Percentiles rank a stretch among this genome's conserved stretches.
These are phyloP conservation scores for Rhizoctonia solani DNA, from an alignment of 1,284 basidiomycete genomes.

Conservation along the genomic window DNA sequence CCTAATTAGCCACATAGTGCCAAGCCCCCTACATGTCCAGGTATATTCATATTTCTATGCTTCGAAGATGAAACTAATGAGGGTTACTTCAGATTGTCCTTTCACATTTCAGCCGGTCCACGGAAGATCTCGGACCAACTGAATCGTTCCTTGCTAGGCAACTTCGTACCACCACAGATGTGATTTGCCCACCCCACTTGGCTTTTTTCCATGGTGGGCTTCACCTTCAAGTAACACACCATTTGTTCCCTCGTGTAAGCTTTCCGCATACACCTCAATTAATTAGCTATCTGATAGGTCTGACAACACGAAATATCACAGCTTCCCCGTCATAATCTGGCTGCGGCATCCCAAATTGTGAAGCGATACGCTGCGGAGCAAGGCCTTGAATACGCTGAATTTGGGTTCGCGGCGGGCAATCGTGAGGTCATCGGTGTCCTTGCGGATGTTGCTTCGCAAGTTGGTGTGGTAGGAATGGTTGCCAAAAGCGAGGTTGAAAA, in stretches of 20 bases:
- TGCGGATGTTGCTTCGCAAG: conserved; percentile 79
- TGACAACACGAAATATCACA: background rate
- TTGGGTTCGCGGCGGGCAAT: conserved; percentile 86
- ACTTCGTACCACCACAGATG: conserved; percentile 94
- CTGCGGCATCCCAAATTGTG: conserved; percentile 77
- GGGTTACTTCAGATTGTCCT: conserved; percentile 79
- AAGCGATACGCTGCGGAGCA: conserved; percentile 86
- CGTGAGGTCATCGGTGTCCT: conserved; percentile 76
- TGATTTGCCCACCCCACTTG: conserved; percentile 62
- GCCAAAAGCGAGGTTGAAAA: conserved; percentile 52
- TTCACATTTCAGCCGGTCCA: conserved; percentile 96
- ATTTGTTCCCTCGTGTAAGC: conserved; percentile 81
- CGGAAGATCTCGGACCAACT: conserved; percentile 83
- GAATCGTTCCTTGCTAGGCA: conserved; percentile 95
- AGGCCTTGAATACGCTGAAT: conserved; percentile 85
- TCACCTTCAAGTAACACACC: conserved; percentile 96
- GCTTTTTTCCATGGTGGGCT: conserved; percentile 63
- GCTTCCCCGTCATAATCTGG: conserved; percentile 91
- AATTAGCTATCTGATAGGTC: background rate
- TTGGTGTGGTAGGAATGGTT: conserved; percentile 72
- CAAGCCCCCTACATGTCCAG: conserved; percentile 87
- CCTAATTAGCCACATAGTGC: conserved; percentile 75
- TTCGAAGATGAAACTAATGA: background rate
- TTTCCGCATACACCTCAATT: background rate
- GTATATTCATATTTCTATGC: conserved; percentile 36